Conservation (phyloP, 305 asterid genomes). For the Solanum aculeatissimum region DNA sequence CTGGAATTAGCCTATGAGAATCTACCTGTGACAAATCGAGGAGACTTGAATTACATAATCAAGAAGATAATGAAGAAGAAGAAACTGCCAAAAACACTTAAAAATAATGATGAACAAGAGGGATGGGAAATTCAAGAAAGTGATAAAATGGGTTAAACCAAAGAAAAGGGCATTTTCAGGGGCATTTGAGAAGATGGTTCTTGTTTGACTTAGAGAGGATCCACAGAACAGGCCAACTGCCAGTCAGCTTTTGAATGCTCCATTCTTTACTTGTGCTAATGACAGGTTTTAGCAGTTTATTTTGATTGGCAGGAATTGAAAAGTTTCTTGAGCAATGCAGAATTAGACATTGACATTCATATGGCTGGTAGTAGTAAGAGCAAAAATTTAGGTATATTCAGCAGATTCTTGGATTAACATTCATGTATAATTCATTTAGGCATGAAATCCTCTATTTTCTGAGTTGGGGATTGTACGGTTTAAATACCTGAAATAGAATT, state of each 20-base stretch:
- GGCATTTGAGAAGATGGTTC: neutral
- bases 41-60: neutral
- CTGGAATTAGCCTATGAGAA: neutral
- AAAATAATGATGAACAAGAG: neutral
- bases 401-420: too few relatives aligned
- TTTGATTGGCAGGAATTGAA: neutral
- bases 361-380: too few relatives aligned
- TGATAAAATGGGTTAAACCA: neutral
- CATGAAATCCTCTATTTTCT: too few relatives aligned
- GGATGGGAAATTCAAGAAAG: neutral
- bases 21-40: neutral
- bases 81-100: neutral
- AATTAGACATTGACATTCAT: too few relatives aligned
- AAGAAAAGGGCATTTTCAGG: neutral
- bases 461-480: too few relatives aligned
- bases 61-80: neutral
- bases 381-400: too few relatives aligned
- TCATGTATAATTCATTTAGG: too few relatives aligned
- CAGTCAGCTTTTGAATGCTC: neutral
- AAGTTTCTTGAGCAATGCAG: neutral
- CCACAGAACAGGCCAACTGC: neutral
- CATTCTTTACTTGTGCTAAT: neutral
- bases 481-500: neutral
- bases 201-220: neutral
- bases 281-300: neutral